phyloP scores from a whole-genome alignment of 2,329 filamentous ascomycete species.

The Talaromyces sp. region DNA sequence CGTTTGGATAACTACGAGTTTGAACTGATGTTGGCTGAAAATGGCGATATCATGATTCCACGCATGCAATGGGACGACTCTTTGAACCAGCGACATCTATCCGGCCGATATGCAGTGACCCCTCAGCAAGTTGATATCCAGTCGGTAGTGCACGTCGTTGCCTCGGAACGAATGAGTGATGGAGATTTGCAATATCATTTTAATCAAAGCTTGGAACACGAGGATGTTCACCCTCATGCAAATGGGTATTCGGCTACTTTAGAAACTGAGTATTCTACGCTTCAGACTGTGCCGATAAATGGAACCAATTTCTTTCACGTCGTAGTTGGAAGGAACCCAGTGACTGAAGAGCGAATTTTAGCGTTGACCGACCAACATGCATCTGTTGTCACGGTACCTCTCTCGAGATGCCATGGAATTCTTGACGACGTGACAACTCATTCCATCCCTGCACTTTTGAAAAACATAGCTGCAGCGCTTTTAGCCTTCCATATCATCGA shows the following conservation, averaged over 20 bases:
- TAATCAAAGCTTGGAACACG: background rate
- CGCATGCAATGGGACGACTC: background rate
- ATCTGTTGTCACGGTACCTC: background rate
- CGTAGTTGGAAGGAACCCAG: background rate
- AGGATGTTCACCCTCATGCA: background rate
- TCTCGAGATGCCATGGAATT: background rate
- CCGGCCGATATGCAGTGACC: background rate
- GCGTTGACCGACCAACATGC: constrained; percentile 10
- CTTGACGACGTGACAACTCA: constrained; percentile 19
- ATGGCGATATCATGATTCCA: background rate
- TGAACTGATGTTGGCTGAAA: background rate
- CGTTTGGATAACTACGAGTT: background rate
- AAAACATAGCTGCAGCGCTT: background rate
- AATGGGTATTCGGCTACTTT: background rate
- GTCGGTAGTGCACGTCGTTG: background rate
- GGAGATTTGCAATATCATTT: background rate
- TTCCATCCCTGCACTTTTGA: background rate
- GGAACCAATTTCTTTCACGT: background rate
- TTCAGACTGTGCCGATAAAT: background rate
- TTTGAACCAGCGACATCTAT: background rate
- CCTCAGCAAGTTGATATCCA: background rate
- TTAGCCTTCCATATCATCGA: background rate
- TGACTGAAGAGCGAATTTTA: background rate
- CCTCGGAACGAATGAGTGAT: background rate
- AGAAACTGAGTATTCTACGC: background rate